A percentile compares a stretch with the other conserved stretches of the same genome.
Conservation (phyloP, 2,329 filamentous ascomycete species). For the Colletotrichum scovillei region DNA sequence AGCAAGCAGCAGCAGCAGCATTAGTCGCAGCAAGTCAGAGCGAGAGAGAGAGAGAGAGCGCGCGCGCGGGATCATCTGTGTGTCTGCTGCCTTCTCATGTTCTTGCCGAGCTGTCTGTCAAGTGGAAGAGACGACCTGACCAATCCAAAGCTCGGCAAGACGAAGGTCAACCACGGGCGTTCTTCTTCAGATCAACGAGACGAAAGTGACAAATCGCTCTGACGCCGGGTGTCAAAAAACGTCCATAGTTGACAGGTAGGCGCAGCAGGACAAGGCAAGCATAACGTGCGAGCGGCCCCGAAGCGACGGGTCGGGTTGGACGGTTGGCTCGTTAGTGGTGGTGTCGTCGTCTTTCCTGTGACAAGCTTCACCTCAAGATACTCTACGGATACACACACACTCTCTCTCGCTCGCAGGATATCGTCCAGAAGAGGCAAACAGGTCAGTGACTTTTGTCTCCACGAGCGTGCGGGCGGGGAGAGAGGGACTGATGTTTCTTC, state of each 20-base stretch:
- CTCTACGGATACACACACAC: too few species aligned
- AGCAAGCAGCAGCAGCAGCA: background rate
- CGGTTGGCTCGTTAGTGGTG: background rate
- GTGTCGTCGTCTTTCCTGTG: slow-evolving; percentile 11
- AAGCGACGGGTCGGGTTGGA: background rate
- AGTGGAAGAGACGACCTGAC: slow-evolving; percentile 1
- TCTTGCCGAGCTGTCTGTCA: slow-evolving; percentile 8
- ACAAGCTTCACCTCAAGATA: slow-evolving; percentile 32
- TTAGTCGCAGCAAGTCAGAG: background rate
- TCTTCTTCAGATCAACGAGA: slow-evolving; percentile 1
- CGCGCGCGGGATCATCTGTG: background rate
- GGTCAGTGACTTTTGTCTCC: slow-evolving; percentile 5
- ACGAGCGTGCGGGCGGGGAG: slow-evolving; percentile 5
- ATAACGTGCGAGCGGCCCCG: background rate
- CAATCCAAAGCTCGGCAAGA: slow-evolving; percentile 24
- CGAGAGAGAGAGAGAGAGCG: too few species aligned
- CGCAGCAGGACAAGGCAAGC: background rate
- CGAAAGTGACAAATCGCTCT: slow-evolving; percentile 21
- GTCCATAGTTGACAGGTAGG: slow-evolving; percentile 24
- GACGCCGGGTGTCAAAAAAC: slow-evolving; percentile 29
- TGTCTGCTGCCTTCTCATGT: slow-evolving; percentile 10
- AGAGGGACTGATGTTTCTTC: slow-evolving; percentile 29
- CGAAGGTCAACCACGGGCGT: slow-evolving; percentile 2
- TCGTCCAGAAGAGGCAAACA: slow-evolving; percentile 32
- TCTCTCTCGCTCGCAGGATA: slow-evolving; percentile 16